A percentile compares a stretch with the other conserved stretches of the same genome.
Evolutionary conservation across 495 filamentous ascomycete genomes (phyloP).

Genomic region (Penicillium pancosmium): DNA sequence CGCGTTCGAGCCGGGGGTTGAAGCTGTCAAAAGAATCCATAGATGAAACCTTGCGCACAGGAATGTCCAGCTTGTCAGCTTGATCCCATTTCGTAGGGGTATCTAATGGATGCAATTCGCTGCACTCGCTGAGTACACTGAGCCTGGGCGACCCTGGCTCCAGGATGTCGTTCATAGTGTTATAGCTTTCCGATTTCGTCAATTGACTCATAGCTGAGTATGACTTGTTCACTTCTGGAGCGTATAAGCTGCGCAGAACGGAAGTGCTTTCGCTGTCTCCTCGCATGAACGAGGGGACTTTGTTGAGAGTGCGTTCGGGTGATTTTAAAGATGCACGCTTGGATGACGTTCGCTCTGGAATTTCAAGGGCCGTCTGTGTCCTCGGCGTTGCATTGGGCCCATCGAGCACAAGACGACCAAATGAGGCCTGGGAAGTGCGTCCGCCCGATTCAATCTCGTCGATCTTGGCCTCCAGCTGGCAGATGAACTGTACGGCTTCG

Average conservation of each 20-base stretch:
- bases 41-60: constrained; percentile 28
- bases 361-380: constrained; percentile 36
- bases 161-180: constrained; percentile 34
- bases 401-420: constrained; percentile 28
- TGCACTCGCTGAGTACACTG: constrained; percentile 79
- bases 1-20: constrained; percentile 10
- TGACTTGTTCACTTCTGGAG: constrained; percentile 49
- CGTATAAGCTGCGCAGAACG: constrained; percentile 66
- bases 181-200: constrained; percentile 41
- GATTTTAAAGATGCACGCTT: constrained; percentile 24
- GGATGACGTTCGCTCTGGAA: constrained; percentile 46
- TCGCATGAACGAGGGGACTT: constrained; percentile 69
- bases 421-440: constrained; percentile 30
- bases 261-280: constrained; percentile 64
- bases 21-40: constrained; percentile 24
- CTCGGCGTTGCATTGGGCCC: constrained; percentile 28
- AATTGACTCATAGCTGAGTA: constrained; percentile 31
- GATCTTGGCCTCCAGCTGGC: constrained; percentile 68
- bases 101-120: constrained; percentile 69
- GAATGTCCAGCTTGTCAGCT: constrained; percentile 38
- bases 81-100: constrained; percentile 21
- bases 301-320: constrained; percentile 37
- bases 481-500: constrained; percentile 82
- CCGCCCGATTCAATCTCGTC: constrained; percentile 51
- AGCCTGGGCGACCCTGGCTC: constrained; percentile 62